Evolutionary conservation across 768 basidiomycete species (phyloP).

Genomic region (Lentinus brumalis): DNA sequence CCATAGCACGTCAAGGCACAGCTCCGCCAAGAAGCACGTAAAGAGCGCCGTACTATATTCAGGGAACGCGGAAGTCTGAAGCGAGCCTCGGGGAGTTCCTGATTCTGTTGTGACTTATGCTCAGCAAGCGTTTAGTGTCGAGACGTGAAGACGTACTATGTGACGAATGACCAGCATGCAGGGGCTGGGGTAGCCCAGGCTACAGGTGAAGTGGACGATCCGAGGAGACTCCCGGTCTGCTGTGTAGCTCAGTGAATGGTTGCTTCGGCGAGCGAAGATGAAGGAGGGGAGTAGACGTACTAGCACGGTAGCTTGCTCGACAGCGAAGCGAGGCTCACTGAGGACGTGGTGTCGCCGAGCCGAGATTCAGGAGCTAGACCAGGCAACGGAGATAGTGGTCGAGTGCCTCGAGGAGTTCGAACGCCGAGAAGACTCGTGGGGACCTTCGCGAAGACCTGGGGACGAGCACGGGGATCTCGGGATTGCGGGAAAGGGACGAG

Average conservation of each 20-base stretch:
- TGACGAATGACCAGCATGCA: background rate
- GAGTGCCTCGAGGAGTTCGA: background rate
- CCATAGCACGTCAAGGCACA: background rate
- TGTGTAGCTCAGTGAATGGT: background rate
- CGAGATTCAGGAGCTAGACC: background rate
- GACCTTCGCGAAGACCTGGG: background rate
- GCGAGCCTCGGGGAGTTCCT: too few species aligned
- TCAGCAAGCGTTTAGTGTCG: too few species aligned
- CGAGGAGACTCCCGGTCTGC: background rate
- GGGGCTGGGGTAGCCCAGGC: background rate
- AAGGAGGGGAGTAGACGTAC: background rate
- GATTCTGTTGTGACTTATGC: too few species aligned
- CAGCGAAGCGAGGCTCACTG: background rate
- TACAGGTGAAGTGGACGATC: background rate
- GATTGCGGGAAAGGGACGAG: background rate
- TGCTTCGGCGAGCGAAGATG: background rate
- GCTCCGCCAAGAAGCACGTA: background rate
- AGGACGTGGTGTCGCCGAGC: background rate
- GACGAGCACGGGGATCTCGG: constrained; percentile 17
- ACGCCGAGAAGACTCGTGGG: background rate
- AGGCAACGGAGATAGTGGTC: constrained; percentile 12
- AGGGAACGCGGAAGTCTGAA: too few species aligned
- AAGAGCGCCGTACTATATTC: background rate
- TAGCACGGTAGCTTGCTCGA: background rate
- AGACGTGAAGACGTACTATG: too few species aligned